A percentile compares a stretch with the other conserved stretches of the same genome.
phyloP scores from a whole-genome alignment of 495 filamentous ascomycete genomes.

The Neurospora sp. region DNA sequence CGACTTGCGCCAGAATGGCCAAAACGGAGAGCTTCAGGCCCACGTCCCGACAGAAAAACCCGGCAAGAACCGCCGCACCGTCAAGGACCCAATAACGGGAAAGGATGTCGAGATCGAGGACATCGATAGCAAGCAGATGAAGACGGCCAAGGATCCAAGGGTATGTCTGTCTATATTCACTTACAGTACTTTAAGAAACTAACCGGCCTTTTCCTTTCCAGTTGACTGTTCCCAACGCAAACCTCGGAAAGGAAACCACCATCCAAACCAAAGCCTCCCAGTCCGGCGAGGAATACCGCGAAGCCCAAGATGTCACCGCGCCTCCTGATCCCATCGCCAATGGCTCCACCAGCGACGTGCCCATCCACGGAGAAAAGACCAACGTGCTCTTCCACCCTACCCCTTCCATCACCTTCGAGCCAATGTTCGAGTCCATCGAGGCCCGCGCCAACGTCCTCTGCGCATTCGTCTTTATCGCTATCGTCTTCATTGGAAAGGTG shows the following conservation, averaged over 20 bases:
- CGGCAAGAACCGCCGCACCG: constrained; percentile 47
- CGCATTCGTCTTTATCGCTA: constrained; percentile 54
- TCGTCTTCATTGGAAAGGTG: constrained; percentile 63
- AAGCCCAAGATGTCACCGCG: constrained; percentile 80
- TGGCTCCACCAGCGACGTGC: constrained; percentile 80
- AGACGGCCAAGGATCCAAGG: constrained; percentile 56
- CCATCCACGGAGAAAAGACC: constrained; percentile 91
- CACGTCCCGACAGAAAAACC: constrained; percentile 33
- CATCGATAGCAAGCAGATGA: constrained; percentile 57
- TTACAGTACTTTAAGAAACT: background rate
- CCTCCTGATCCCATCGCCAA: constrained; percentile 76
- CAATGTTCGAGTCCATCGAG: constrained; percentile 72
- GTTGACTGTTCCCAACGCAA: constrained; percentile 85
- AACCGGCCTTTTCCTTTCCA: constrained; percentile 15
- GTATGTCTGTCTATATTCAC: constrained; percentile 24
- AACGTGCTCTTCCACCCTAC: constrained; percentile 95
- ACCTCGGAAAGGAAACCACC: constrained; percentile 60
- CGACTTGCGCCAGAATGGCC: constrained; percentile 19
- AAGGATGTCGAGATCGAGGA: constrained; percentile 82
- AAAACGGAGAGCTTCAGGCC: constrained; percentile 24
- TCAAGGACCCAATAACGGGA: constrained; percentile 82
- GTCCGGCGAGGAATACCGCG: constrained; percentile 61
- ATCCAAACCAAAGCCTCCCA: constrained; percentile 49
- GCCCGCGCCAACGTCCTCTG: constrained; percentile 57
- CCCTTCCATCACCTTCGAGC: constrained; percentile 73